Evolutionary conservation across 306 rosid species (phyloP), one percentile per base, ranked within the genome.

Genomic region (Purshia tridentata): DNA sequence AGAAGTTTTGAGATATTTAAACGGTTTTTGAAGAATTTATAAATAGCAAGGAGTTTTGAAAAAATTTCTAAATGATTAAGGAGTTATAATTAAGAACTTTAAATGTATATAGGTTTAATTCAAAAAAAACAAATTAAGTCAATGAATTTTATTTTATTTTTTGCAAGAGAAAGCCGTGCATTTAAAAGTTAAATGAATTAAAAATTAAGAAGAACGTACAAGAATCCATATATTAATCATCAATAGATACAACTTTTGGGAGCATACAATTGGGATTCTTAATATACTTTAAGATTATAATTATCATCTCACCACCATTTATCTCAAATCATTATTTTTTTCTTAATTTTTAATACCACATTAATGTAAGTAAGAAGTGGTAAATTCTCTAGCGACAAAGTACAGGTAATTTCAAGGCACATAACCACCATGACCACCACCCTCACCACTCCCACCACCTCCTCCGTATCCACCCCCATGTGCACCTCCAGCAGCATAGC

Each of bases 371-470:
- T 50, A 77, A 69, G 64, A 69, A 23, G 76, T 41, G 64, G 65
- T 18, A 51, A 20, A n/a, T 41, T n/a, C 13, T 40, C 14, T 6
- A 10, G 37, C 9, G 50, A 12, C 51, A 55, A 65, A 35, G 61
- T 13, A 7, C 39, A 5, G 39, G 40, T 12, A 52, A 65, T 40
- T 51, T 88, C 70, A 83, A 55, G 89, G 88, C 47, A 72, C 63
- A 57, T 88, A 80, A 67, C 87, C 85, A 37, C 87, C 85, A 12
- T 78, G 72, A 58, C 85, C 88, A 4, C 85, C 82, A 2, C 66
- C 85, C 5, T 83, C 83, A 9, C 63, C 75, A 47, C 82, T 84
- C 3, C 88, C 84, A 44, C 65, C 76, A 9, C 87, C 90, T 60
- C 81, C 62, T 16, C 87, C 86, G 8, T 65, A 74, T 7, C 81